Conservation (phyloP, 768 basidiomycete species). For the Pisolithus marmoratus region DNA sequence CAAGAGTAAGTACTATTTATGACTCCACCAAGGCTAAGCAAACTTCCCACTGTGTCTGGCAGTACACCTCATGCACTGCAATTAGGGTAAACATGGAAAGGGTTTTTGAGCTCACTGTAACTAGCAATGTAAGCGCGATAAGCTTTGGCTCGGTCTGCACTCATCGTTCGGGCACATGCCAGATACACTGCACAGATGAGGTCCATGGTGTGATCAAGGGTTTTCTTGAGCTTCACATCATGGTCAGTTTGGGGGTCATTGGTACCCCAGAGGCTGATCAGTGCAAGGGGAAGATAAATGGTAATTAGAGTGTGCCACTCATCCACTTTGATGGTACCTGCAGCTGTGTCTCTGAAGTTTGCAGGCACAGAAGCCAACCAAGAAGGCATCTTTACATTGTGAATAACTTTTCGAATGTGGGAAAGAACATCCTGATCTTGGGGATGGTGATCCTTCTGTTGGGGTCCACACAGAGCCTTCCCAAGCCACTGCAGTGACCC, state of each 20-base stretch:
- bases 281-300: slow-evolving; percentile 13
- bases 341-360: slow-evolving; percentile 12
- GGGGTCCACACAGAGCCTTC: background rate
- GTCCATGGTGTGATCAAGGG: slow-evolving; percentile 26
- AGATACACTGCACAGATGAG: slow-evolving; percentile 19
- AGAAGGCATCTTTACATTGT: slow-evolving; percentile 4
- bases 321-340: slow-evolving; percentile 15
- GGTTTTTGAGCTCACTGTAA: too few relatives aligned
- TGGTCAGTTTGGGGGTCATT: background rate
- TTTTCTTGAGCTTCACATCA: background rate
- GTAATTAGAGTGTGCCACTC: slow-evolving; percentile 12
- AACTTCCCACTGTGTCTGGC: too few relatives aligned
- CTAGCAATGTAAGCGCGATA: slow-evolving; percentile 13
- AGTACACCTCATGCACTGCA: too few relatives aligned
- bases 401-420: slow-evolving; percentile 4
- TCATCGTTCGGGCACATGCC: slow-evolving; percentile 13
- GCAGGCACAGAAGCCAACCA: slow-evolving; percentile 12
- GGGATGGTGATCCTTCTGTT: background rate
- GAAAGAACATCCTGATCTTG: background rate
- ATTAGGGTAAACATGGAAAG: too few relatives aligned
- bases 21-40: too few relatives aligned
- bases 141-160: background rate
- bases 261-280: slow-evolving; percentile 13
- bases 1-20: too few relatives aligned
- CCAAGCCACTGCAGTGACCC: background rate